phyloP scores from a whole-genome alignment of 2,329 filamentous ascomycete genomes.

The Pyrenochaeta sp. region DNA sequence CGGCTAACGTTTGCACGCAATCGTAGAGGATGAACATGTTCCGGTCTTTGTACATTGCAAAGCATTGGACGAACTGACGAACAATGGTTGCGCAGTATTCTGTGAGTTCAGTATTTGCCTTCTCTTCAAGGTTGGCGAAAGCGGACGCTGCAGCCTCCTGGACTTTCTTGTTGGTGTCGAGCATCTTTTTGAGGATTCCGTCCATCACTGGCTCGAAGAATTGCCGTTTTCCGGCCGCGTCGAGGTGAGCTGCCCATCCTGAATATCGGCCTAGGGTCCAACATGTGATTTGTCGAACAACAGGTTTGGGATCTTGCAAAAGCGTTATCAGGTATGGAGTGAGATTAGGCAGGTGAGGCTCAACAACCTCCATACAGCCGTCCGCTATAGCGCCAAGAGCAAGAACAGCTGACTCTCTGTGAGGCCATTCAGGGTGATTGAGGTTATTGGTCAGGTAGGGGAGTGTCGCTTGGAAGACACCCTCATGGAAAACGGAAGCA shows the following conservation, averaged over 20 bases:
- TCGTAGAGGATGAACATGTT: conserved; percentile 99
- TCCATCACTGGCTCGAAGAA: conserved; percentile 98
- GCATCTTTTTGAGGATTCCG: conserved; percentile 90
- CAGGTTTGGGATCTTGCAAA: conserved; percentile 83
- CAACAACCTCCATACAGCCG: conserved; percentile 89
- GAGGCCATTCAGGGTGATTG: conserved; percentile 87
- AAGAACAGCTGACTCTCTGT: conserved; percentile 91
- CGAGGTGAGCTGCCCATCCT: conserved; percentile 83
- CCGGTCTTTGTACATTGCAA: conserved; percentile 94
- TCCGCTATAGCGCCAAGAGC: conserved; percentile 94
- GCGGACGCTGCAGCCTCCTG: conserved; percentile 96
- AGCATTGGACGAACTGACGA: conserved; percentile 90
- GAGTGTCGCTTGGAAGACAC: conserved; percentile 89
- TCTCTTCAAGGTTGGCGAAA: conserved; percentile 95
- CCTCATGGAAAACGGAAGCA: conserved; percentile 84
- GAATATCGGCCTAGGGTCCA: conserved; percentile 97
- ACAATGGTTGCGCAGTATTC: conserved; percentile 92
- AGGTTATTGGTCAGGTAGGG: conserved; percentile 93
- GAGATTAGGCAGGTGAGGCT: conserved; percentile 88
- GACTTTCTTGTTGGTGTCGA: conserved; percentile 97
- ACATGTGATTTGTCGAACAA: conserved; percentile 95
- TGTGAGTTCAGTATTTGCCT: conserved; percentile 79
- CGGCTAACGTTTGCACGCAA: conserved; percentile 95
- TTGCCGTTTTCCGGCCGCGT: conserved; percentile 72
- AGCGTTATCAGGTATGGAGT: conserved; percentile 90